Percentiles rank a stretch among this genome's conserved stretches.
These are phyloP conservation scores for Calamus simplicifolius DNA, from an alignment of 176 grass and related monocot genomes.

Conservation along the genomic window DNA sequence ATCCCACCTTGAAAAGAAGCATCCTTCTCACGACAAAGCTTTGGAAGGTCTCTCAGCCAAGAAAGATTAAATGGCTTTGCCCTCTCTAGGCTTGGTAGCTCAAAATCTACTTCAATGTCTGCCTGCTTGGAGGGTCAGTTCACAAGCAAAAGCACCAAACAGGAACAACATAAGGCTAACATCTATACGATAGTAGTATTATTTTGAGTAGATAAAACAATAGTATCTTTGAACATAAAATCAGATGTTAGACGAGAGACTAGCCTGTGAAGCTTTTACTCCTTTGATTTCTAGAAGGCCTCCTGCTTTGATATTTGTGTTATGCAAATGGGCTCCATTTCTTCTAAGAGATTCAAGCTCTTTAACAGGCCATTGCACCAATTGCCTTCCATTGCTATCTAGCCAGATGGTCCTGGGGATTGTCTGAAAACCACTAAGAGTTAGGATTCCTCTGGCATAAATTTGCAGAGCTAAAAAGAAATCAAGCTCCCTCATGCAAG, in stretches of 20 bases:
- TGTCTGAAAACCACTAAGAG: neutral
- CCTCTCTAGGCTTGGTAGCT: slow-evolving; percentile 23
- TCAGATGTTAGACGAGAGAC: neutral
- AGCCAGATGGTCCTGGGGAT: slow-evolving; percentile 60
- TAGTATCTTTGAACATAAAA: no score
- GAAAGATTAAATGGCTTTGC: slow-evolving; percentile 50
- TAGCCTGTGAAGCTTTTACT: slow-evolving; percentile 27
- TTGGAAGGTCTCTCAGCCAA: slow-evolving; percentile 52
- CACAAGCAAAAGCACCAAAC: slow-evolving; percentile 10
- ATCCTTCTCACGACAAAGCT: slow-evolving; percentile 44
- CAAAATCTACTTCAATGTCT: slow-evolving; percentile 78
- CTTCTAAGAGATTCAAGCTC: slow-evolving; percentile 53
- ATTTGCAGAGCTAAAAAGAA: no score
- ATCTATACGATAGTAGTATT: neutral
- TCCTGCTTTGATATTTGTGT: slow-evolving; percentile 14
- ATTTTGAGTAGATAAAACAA: no score
- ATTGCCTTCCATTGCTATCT: slow-evolving; percentile 37
- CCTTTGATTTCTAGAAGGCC: slow-evolving; percentile 31
- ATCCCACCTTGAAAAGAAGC: slow-evolving; percentile 27
- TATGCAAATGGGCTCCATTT: slow-evolving; percentile 15
- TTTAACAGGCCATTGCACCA: slow-evolving; percentile 60
- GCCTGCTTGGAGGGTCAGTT: slow-evolving; percentile 34
- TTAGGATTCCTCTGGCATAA: no score
- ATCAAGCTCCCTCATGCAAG: no score
- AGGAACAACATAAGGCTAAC: neutral